Base-by-base conservation (phyloP, 2,329 filamentous ascomycete species). In the Ophiostoma ips region DNA sequence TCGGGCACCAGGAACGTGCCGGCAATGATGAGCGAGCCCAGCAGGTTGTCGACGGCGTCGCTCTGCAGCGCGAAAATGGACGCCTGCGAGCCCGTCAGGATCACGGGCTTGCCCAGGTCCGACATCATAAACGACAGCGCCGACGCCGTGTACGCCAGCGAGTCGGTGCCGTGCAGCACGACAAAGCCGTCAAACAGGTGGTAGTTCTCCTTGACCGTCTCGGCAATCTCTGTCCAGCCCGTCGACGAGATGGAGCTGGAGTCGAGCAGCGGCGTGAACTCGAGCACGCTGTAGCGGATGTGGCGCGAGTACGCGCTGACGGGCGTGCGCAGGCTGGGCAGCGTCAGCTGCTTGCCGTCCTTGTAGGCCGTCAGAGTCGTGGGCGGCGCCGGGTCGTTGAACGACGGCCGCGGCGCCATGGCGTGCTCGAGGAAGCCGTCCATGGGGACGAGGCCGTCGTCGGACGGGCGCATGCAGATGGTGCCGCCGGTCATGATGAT, bases 1-100 rank as follows among this genome's bases (percentile, higher is more conserved):
- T 95, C 89, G 0, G 89, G 88, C 52, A 95, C 87, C 68, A 87
- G 84, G 62, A 94, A 94, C 53, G 92, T 92, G 33, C 87, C 87
- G 3, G 89, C 89, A 50, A 95, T 83, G 61, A 95, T 87, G 60
- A 95, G 74, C 1, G 87, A 89, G 18, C 86, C 86, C 5, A 95
- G 76, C 12, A 95, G 75, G 60, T 95, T 95, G 67, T 94, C 88
- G 35, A 88, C 84, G 10, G 88, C 89, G 64, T 95, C 89, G 48
- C 84, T 92, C 65, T 95, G 88, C 24, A 94, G 76, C 53, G 89
- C 82, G 58, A 92, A 84, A 75, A 95, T 95, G 44, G 87, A 87
- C 1, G 88, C 84, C 62, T 87, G 83, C 3, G 81, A 84, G 1
- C 83, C 83, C 0, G 89, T 95, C 46, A 95, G 71, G 50, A 95